Conservation (phyloP, 257 asterid species). For the Gentiana straminea region DNA sequence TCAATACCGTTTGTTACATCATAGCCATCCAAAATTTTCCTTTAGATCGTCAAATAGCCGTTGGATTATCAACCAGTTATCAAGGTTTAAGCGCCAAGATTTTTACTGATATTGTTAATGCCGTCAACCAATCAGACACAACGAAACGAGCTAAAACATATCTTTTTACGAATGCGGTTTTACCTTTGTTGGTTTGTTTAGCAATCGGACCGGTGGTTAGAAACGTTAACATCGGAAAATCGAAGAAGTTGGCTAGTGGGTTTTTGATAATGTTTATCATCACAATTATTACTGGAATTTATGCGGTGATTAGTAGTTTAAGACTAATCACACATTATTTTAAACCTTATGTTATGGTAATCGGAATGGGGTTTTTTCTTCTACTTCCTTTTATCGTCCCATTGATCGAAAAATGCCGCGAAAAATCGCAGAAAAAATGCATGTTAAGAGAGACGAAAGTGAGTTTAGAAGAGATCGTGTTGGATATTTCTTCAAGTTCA, state of each 20-base stretch:
- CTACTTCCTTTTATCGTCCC: slow-evolving; percentile 38
- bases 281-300: slow-evolving; percentile 37
- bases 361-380: slow-evolving; percentile 32
- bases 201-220: slow-evolving; percentile 31
- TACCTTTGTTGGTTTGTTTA: slow-evolving; percentile 34
- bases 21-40: slow-evolving; percentile 57
- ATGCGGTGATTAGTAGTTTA: slow-evolving; percentile 48
- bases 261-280: slow-evolving; percentile 43
- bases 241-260: slow-evolving; percentile 46
- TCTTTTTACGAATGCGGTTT: slow-evolving; percentile 37
- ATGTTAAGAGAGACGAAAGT: slow-evolving; percentile 27
- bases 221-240: slow-evolving; percentile 19
- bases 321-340: slow-evolving; percentile 13
- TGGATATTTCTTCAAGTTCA: background rate
- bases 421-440: slow-evolving; percentile 32
- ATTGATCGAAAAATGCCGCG: slow-evolving; percentile 31
- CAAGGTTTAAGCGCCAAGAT: slow-evolving; percentile 57
- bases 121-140: background rate
- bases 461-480: slow-evolving; percentile 17
- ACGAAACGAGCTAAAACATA: slow-evolving; percentile 39
- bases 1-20: slow-evolving; percentile 56
- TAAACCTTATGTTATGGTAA: slow-evolving; percentile 11
- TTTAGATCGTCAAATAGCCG: slow-evolving; percentile 50
- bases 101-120: slow-evolving; percentile 37
- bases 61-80: slow-evolving; percentile 66